These are phyloP conservation scores for Trichoderma hamatum DNA, from an alignment of 2,329 filamentous ascomycete species.

Conservation along the genomic window DNA sequence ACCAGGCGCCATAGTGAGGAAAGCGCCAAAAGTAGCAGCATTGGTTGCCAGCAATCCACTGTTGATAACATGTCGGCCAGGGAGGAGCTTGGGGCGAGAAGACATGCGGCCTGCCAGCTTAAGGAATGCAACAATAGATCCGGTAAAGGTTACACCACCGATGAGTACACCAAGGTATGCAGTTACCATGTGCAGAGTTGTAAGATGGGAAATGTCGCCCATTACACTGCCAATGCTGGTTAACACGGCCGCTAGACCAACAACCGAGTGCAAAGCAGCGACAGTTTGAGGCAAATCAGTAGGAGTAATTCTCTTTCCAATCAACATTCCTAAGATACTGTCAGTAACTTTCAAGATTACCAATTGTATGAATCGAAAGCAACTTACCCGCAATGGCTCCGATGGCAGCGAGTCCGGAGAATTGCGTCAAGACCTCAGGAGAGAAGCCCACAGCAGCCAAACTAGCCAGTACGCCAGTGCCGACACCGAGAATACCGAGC, in stretches of 20 bases:
- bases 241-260: conserved; percentile 83
- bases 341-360: conserved; percentile 25
- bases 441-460: conserved; percentile 80
- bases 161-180: conserved; percentile 87
- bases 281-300: conserved; percentile 89
- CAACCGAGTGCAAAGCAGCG: conserved; percentile 85
- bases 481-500: conserved; percentile 83
- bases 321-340: conserved; percentile 61
- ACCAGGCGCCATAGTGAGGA: conserved; percentile 79
- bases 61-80: conserved; percentile 77
- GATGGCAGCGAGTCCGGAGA: conserved; percentile 72
- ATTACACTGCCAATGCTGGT: conserved; percentile 89
- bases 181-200: conserved; percentile 80
- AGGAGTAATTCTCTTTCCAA: conserved; percentile 84
- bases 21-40: conserved; percentile 79
- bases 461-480: conserved; percentile 80
- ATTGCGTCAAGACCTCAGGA: conserved; percentile 77
- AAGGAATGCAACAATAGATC: conserved; percentile 85
- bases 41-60: conserved; percentile 74
- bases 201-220: conserved; percentile 68
- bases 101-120: conserved; percentile 84
- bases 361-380: neutral
- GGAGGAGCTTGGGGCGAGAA: conserved; percentile 72
- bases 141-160: conserved; percentile 86
- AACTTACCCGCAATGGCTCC: conserved; percentile 64